Conservation (phyloP, 352 stramenopile species). For the Globisporangium cylindrosporum region DNA sequence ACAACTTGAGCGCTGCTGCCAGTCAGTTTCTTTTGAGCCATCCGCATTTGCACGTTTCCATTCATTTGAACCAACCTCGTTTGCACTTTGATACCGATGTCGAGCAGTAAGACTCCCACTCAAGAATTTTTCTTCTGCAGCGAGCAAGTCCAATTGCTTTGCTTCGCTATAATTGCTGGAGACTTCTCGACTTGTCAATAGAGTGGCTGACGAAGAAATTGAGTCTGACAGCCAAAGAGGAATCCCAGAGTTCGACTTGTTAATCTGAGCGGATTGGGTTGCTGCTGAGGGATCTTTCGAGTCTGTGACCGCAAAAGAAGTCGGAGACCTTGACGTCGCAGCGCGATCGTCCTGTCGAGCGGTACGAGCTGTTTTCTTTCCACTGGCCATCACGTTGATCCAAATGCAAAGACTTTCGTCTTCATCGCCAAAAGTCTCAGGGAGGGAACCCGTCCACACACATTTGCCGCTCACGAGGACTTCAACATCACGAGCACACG, state of each 20-base stretch:
- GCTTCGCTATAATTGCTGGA: constrained; percentile 2
- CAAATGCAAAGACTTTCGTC: constrained; percentile 67
- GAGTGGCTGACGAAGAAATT: not conserved
- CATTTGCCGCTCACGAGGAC: constrained; percentile 55
- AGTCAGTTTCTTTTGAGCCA: constrained; percentile 1
- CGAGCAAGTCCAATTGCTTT: constrained; percentile 13
- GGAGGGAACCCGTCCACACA: constrained; percentile 74
- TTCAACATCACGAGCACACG: constrained; percentile 65
- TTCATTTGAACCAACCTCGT: not conserved
- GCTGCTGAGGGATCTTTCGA: not conserved
- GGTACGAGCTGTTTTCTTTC: constrained; percentile 38
- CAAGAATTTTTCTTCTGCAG: constrained; percentile 7
- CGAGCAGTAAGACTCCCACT: constrained; percentile 12
- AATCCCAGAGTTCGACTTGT: not conserved
- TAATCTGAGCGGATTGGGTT: not conserved
- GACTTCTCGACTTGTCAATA: not conserved
- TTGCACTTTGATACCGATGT: constrained; percentile 4
- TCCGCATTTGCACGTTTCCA: not conserved
- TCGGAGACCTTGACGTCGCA: not conserved
- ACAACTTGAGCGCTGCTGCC: not conserved
- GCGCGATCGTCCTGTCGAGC: constrained; percentile 10
- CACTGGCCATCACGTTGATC: constrained; percentile 44
- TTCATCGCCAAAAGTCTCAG: constrained; percentile 63
- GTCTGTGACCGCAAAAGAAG: not conserved
- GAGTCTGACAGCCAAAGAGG: constrained; percentile 21